These are phyloP conservation scores for Fusarium citri DNA, from an alignment of 2,329 filamentous ascomycete species.

Conservation along the genomic window DNA sequence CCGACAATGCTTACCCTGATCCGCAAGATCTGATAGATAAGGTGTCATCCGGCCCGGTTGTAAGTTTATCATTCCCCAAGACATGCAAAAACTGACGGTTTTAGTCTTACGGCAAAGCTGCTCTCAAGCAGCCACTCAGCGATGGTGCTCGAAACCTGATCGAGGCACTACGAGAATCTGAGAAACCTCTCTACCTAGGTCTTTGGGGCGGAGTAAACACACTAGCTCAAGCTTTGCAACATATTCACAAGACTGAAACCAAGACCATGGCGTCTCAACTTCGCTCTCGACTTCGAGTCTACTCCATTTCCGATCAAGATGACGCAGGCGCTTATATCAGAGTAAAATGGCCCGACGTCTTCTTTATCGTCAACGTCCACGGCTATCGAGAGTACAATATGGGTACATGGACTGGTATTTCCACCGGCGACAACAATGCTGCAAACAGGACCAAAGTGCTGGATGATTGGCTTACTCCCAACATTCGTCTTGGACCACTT, in stretches of 20 bases:
- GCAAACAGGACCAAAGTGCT: constrained; percentile 1
- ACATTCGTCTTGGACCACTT: constrained; percentile 2
- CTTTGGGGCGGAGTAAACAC: constrained; percentile 15
- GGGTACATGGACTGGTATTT: constrained; percentile 8
- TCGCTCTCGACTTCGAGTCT: constrained; percentile 11
- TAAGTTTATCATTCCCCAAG: accelerated
- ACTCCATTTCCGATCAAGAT: constrained; percentile 25
- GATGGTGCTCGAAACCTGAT: neutral
- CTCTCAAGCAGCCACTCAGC: constrained; percentile 7
- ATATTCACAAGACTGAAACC: neutral
- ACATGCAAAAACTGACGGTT: accelerated
- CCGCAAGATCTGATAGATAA: neutral
- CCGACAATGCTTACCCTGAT: neutral
- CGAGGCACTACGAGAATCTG: constrained; percentile 3
- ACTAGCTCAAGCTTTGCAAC: constrained; percentile 4
- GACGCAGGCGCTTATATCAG: constrained; percentile 6
- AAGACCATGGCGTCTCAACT: neutral
- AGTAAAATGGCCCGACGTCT: constrained; percentile 6
- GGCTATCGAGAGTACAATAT: constrained; percentile 1
- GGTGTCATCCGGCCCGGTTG: constrained; percentile 1
- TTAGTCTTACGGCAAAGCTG: constrained; percentile 12
- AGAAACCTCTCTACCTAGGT: neutral
- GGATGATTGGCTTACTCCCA: constrained; percentile 5
- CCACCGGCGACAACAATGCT: neutral
- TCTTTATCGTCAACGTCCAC: constrained; percentile 16